Evolutionary conservation across 106 monocot species (phyloP).

Genomic region (Vanilla planifolia): DNA sequence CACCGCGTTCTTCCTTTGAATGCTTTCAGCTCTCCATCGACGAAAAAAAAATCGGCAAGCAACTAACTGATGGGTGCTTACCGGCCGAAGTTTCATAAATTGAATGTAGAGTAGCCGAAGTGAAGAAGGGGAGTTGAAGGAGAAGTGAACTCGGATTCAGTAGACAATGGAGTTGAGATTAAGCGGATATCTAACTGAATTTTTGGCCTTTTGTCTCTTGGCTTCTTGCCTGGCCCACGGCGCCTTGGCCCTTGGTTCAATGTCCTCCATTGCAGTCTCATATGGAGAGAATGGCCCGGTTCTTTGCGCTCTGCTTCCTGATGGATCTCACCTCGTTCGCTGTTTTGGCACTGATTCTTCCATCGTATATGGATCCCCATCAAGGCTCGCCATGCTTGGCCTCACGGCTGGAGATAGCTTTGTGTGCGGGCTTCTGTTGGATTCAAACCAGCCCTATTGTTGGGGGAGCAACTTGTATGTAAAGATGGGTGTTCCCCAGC

Average conservation of each 20-base stretch:
- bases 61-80: not conserved
- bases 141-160: not conserved
- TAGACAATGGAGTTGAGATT: constrained; percentile 5
- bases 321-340: constrained; percentile 60
- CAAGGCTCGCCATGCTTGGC: constrained; percentile 52
- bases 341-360: constrained; percentile 93
- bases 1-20: not conserved
- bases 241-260: constrained; percentile 72
- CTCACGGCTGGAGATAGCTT: constrained; percentile 90
- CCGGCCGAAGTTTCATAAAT: not conserved
- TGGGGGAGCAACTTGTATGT: constrained; percentile 92
- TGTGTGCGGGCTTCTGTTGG: constrained; percentile 76
- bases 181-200: constrained; percentile 13
- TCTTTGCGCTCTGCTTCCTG: constrained; percentile 69
- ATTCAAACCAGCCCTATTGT: constrained; percentile 81
- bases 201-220: constrained; percentile 18
- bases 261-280: constrained; percentile 95
- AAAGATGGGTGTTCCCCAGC: constrained; percentile 87
- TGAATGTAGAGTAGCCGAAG: not conserved
- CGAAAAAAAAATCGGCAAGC: not conserved
- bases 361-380: constrained; percentile 86
- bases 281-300: constrained; percentile 91
- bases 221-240: not conserved
- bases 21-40: not conserved
- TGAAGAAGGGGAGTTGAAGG: not conserved